Conservation (phyloP, 257 asterid genomes). For the Solanum okadae region DNA sequence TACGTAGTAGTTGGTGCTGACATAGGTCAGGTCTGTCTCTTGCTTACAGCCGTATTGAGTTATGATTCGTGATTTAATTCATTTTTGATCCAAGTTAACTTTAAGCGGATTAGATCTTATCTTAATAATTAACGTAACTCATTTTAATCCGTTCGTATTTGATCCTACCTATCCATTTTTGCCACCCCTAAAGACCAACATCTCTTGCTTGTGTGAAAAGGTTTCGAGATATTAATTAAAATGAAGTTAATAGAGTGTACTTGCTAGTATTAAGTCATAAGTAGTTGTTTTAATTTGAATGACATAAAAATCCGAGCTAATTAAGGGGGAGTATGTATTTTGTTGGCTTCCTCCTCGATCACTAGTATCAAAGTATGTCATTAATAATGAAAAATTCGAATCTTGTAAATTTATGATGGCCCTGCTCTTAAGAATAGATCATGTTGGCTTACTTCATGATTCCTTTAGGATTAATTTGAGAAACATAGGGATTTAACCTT, state of each 20-base stretch:
- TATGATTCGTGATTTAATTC: background rate
- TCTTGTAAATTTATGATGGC: constrained; percentile 6
- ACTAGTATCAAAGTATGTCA: constrained; percentile 19
- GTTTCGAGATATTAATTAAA: constrained; percentile 7
- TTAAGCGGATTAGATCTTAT: accelerated
- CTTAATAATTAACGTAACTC: background rate
- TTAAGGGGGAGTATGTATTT: background rate
- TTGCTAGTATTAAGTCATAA: background rate
- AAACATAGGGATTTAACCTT: background rate
- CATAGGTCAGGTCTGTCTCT: constrained; percentile 84
- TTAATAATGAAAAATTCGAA: background rate
- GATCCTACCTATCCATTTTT: background rate
- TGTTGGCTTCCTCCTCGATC: constrained; percentile 16
- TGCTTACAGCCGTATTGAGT: constrained; percentile 55
- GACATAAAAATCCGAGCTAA: constrained; percentile 30
- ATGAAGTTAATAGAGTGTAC: background rate
- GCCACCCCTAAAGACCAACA: constrained; percentile 34
- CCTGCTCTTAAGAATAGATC: constrained; percentile 35
- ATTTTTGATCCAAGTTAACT: background rate
- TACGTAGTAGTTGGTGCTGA: constrained; percentile 63
- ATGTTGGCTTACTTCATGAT: background rate
- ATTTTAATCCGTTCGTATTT: background rate
- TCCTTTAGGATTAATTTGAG: constrained; percentile 6
- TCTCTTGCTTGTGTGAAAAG: constrained; percentile 48
- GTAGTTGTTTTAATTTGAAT: background rate